Evolutionary conservation across 257 asterid species (phyloP), one percentile per base, ranked within the genome.

Genomic region (Plectranthus barbatus): DNA sequence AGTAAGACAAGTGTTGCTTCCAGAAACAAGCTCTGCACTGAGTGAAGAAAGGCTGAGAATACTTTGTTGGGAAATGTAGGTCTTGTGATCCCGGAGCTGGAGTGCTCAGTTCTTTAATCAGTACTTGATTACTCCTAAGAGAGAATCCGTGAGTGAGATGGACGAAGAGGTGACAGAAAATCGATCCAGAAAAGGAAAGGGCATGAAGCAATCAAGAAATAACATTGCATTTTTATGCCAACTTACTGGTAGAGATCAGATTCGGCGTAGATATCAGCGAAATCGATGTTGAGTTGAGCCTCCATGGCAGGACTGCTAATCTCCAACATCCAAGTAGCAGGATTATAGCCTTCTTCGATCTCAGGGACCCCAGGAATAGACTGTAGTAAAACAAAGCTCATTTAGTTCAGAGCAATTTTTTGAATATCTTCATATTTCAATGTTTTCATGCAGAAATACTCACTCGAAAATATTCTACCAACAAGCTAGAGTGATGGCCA

Each of bases 291-390:
- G n/a, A 90, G 86, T 60, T 80, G 91, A 50, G 93, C 66, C 63
- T 85, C 96, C 31, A 87, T 66, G 3, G 96, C 73, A 39, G 84
- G 83, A 46, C 90, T 73, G 52, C 79, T 84, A 72, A 91, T 65
- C 1, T 91, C 98, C 55, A 91, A 68, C 98, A 91, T 88, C 95
- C 96, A 91, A 2, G 95, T 88, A 41, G 95, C 96, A 39, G 98
- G 98, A 70, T 91, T 91, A 20, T 36, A 53, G 54, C 90, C 98
- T 69, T 85, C 94, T 75, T 78, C 80, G 76, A 86, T 82, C 71
- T 69, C 64, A 18, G 95, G 84, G 64, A 88, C 87, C 41, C 96
- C 98, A 1, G 84, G 86, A 34, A 91, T 67, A 39, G 94, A 74
- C 98, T 91, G 74, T 26, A 57, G 74, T 49, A 63, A 52, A 58